Conservation (phyloP, 1,139 yeast species). For the Suhomyces atakaporum region DNA sequence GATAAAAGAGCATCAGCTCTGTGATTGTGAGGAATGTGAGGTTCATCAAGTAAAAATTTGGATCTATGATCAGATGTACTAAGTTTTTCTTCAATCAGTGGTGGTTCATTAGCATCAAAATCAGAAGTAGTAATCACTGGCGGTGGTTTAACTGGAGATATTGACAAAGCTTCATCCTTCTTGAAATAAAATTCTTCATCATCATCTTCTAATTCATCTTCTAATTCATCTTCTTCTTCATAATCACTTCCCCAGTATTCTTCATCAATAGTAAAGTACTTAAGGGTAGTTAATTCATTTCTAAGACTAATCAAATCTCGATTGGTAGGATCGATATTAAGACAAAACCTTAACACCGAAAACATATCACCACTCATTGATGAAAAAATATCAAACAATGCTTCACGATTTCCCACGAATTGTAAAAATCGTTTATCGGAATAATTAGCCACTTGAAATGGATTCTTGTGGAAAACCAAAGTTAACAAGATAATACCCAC, state of each 20-base stretch:
- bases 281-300: slow-evolving; percentile 58
- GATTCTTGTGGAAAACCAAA: slow-evolving; percentile 86
- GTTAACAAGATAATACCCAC: slow-evolving; percentile 85
- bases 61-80: slow-evolving; percentile 13
- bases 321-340: slow-evolving; percentile 86
- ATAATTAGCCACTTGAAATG: slow-evolving; percentile 81
- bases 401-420: slow-evolving; percentile 85
- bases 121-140: slow-evolving; percentile 15
- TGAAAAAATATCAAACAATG: slow-evolving; percentile 89
- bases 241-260: slow-evolving; percentile 58
- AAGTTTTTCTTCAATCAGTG: slow-evolving; percentile 2
- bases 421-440: slow-evolving; percentile 85
- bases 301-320: slow-evolving; percentile 66
- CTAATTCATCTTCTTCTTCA: slow-evolving; percentile 40
- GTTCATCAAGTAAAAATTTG: slow-evolving; percentile 14
- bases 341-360: slow-evolving; percentile 72
- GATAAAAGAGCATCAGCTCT: slow-evolving; percentile 51
- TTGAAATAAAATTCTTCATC: slow-evolving; percentile 23
- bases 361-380: slow-evolving; percentile 86
- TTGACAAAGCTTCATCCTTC: slow-evolving; percentile 12
- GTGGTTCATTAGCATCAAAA: slow-evolving; percentile 8
- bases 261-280: slow-evolving; percentile 82
- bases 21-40: slow-evolving; percentile 37
- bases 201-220: slow-evolving; percentile 20
- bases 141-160: slow-evolving; percentile 12